Conservation (phyloP, 371 early-diverging fungal species). For the Nosema muscidifuracis region DNA sequence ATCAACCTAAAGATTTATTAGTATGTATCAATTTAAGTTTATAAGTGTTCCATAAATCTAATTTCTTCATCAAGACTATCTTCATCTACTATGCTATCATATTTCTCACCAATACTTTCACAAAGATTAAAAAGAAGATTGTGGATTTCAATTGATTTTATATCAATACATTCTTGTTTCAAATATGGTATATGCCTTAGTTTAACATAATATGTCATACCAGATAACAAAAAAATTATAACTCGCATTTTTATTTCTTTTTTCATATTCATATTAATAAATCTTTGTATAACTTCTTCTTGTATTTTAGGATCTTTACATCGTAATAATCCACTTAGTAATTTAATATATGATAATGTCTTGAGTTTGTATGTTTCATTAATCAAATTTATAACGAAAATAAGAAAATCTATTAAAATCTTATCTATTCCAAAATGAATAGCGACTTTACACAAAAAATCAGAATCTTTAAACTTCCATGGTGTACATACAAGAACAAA, state of each 20-base stretch:
- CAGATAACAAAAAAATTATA: neutral
- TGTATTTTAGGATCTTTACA: neutral
- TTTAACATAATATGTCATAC: neutral
- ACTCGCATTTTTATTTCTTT: neutral
- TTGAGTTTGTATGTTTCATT: neutral
- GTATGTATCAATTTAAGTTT: no score
- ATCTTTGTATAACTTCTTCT: neutral
- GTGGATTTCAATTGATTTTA: slow-evolving; percentile 5
- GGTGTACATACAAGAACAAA: neutral
- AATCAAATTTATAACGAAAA: neutral
- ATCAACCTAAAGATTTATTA: no score
- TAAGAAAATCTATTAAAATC: neutral
- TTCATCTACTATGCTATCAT: neutral
- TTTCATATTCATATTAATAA: neutral
- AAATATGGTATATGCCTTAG: neutral
- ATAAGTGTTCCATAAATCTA: neutral
- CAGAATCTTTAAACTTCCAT: slow-evolving; percentile 11
- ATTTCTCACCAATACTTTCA: slow-evolving; percentile 16
- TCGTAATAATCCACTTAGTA: neutral
- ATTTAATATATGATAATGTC: neutral
- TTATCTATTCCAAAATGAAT: neutral
- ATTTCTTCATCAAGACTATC: slow-evolving; percentile 33
- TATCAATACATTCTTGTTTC: neutral
- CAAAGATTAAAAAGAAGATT: slow-evolving; percentile 24
- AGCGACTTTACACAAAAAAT: neutral